Conservation (phyloP, 2,329 filamentous ascomycete genomes). For the Fusarium sp. region DNA sequence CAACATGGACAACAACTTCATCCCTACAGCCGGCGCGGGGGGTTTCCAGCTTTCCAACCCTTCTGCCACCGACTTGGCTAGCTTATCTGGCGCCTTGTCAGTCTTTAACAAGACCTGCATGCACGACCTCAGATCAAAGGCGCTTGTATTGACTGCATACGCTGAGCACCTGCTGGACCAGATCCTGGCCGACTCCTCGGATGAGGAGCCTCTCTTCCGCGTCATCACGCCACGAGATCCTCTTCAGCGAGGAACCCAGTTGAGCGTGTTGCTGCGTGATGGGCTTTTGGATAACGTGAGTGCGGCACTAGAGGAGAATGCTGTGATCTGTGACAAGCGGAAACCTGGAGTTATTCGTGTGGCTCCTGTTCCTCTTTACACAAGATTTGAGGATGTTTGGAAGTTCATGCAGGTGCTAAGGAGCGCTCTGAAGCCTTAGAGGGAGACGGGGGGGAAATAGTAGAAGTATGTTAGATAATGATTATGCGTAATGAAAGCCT, state of each 20-base stretch:
- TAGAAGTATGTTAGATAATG: slow-evolving; percentile 9
- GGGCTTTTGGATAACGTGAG: slow-evolving; percentile 77
- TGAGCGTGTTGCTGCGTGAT: slow-evolving; percentile 74
- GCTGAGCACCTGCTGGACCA: slow-evolving; percentile 71
- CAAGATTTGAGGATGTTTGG: slow-evolving; percentile 77
- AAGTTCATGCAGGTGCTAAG: slow-evolving; percentile 56
- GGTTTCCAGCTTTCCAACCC: slow-evolving; percentile 88
- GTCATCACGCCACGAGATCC: slow-evolving; percentile 77
- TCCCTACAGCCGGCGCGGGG: slow-evolving; percentile 78
- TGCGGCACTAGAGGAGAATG: slow-evolving; percentile 69
- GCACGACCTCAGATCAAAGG: slow-evolving; percentile 73
- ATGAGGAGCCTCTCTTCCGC: slow-evolving; percentile 56
- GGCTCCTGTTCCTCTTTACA: slow-evolving; percentile 86
- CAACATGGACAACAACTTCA: slow-evolving; percentile 83
- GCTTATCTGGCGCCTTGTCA: slow-evolving; percentile 75
- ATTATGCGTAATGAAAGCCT: slow-evolving; percentile 19
- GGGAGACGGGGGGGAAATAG: not conserved
- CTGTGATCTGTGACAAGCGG: slow-evolving; percentile 82
- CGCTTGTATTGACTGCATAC: slow-evolving; percentile 77
- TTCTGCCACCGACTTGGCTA: slow-evolving; percentile 79
- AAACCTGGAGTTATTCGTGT: slow-evolving; percentile 87
- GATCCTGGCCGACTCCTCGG: slow-evolving; percentile 49
- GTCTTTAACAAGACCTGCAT: slow-evolving; percentile 79
- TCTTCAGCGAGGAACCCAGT: slow-evolving; percentile 76
- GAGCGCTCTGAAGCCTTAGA: slow-evolving; percentile 44